phyloP scores from a whole-genome alignment of 352 stramenopile species.

The Phytophthora pinifolia region DNA sequence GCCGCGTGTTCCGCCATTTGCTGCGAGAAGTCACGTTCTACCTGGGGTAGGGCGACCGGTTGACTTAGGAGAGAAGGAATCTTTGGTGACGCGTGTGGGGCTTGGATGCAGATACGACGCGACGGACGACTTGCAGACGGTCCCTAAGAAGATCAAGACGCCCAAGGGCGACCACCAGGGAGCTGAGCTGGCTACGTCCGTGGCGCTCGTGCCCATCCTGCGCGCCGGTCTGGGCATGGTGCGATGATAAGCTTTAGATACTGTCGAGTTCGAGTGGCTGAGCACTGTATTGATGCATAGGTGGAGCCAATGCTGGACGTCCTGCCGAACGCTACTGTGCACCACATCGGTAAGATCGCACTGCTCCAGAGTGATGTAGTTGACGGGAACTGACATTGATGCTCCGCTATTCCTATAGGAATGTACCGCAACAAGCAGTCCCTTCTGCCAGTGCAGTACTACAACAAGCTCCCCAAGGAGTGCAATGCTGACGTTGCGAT shows the following conservation, averaged over 20 bases:
- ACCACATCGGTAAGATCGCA: slow-evolving; percentile 94
- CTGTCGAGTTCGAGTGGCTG: background rate
- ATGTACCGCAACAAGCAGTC: slow-evolving; percentile 92
- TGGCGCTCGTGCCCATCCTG: slow-evolving; percentile 97
- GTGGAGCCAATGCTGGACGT: slow-evolving; percentile 97
- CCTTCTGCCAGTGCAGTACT: slow-evolving; percentile 97
- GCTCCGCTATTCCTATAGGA: slow-evolving; percentile 25
- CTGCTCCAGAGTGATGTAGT: slow-evolving; percentile 2
- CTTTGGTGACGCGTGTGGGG: background rate
- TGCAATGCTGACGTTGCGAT: slow-evolving; percentile 93
- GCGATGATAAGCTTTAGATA: background rate
- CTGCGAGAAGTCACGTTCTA: slow-evolving; percentile 98
- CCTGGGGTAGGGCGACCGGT: slow-evolving; percentile 83
- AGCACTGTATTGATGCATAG: slow-evolving; percentile 47
- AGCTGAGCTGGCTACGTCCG: slow-evolving; percentile 86
- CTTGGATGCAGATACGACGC: slow-evolving; percentile 66
- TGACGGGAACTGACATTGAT: slow-evolving; percentile 2
- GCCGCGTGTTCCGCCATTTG: slow-evolving; percentile 93
- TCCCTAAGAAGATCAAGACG: slow-evolving; percentile 80
- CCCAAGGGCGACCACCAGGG: slow-evolving; percentile 78
- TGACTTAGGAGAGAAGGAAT: slow-evolving; percentile 1
- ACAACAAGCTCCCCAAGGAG: slow-evolving; percentile 97
- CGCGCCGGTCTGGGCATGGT: slow-evolving; percentile 91
- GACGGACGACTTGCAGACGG: slow-evolving; percentile 65
- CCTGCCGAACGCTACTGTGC: slow-evolving; percentile 93